These are phyloP conservation scores for Cladophialophora yegresii DNA, from an alignment of 2,329 filamentous ascomycete species.

Conservation along the genomic window DNA sequence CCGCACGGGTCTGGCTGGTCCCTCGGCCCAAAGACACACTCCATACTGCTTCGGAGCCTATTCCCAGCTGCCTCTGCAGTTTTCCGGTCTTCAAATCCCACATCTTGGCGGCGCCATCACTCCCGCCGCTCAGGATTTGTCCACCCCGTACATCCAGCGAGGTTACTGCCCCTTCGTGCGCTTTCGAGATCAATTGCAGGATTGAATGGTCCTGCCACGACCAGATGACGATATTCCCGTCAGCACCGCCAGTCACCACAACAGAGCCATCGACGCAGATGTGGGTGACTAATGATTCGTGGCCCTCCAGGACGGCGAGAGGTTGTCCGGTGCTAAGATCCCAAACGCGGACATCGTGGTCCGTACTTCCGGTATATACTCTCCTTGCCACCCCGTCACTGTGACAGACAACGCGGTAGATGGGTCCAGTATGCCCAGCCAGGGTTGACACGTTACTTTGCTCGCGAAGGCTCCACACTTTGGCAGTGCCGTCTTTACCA, in stretches of 20 bases:
- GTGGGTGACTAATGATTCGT: not conserved
- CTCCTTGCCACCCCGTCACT: not conserved
- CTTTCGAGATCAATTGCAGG: not conserved
- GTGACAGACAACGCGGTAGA: not conserved
- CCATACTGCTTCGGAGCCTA: not conserved
- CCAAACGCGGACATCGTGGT: not conserved
- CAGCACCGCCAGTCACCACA: not conserved
- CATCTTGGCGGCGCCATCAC: not conserved
- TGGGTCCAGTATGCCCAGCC: not conserved
- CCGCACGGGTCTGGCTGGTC: not conserved
- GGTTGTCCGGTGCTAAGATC: not conserved
- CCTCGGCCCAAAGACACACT: not conserved
- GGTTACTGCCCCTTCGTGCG: not conserved
- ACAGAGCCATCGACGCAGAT: not conserved
- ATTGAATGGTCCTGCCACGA: not conserved
- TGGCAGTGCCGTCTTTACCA: not conserved
- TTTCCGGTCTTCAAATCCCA: not conserved
- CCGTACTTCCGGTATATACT: not conserved
- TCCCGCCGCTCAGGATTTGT: not conserved
- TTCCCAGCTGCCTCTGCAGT: not conserved
- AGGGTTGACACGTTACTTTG: not conserved
- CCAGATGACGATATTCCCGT: not conserved
- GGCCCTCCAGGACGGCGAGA: not conserved
- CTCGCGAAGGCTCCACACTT: not conserved
- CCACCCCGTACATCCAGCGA: not conserved